Percentiles rank a stretch among this genome's conserved stretches.
Conservation (phyloP, 2,329 filamentous ascomycete species). For the Aspergillus novofumigatus region DNA sequence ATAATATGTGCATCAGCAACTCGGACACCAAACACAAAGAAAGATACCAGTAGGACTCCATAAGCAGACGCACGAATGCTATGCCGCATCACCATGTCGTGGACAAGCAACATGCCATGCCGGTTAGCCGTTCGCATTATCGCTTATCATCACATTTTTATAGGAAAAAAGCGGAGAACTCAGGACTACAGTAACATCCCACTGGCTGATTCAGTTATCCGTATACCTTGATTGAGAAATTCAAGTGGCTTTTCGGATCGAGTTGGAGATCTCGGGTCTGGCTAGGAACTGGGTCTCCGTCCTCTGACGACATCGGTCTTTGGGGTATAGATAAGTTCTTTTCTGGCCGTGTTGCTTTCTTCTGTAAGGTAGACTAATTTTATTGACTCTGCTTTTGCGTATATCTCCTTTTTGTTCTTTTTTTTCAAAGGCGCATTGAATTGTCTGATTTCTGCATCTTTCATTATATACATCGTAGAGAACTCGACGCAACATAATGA, state of each 20-base stretch:
- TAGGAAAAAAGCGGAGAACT: too few relatives aligned
- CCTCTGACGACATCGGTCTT: not conserved
- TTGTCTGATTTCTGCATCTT: not conserved
- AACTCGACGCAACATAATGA: slow-evolving; percentile 17
- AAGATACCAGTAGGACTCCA: not conserved
- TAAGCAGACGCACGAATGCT: not conserved
- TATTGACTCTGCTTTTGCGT: not conserved
- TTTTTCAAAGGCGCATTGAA: not conserved
- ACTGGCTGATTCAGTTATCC: too few relatives aligned
- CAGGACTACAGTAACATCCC: too few relatives aligned
- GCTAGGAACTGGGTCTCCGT: not conserved
- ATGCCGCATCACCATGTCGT: not conserved
- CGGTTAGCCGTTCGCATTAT: not conserved
- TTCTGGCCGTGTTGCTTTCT: not conserved
- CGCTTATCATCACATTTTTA: not conserved
- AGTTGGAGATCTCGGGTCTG: too few relatives aligned
- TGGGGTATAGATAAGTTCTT: not conserved
- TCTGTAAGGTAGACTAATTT: not conserved
- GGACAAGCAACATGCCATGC: not conserved
- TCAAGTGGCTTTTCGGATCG: too few relatives aligned
- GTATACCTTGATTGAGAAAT: too few relatives aligned
- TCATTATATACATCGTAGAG: not conserved
- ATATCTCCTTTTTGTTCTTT: not conserved
- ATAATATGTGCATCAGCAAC: not conserved
- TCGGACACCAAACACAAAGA: not conserved